Evolutionary conservation across 164 flowering plant species (phyloP).

Genomic region (Stephania cephalantha): DNA sequence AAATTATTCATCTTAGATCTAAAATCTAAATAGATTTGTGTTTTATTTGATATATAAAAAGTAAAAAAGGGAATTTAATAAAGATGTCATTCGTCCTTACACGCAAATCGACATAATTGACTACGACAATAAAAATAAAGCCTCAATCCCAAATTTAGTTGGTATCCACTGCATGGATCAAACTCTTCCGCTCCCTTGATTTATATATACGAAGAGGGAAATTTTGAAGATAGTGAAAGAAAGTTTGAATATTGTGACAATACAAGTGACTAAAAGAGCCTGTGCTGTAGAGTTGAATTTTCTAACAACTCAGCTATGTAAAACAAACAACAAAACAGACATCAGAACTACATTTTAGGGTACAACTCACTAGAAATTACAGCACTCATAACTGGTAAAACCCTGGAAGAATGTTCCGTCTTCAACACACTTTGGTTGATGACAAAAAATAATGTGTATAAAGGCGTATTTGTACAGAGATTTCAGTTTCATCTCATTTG

Average conservation of each 20-base stretch:
- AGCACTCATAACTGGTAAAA: slow-evolving; percentile 1
- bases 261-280: background rate
- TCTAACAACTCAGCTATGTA: background rate
- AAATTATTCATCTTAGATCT: too few species aligned
- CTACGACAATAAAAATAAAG: too few species aligned
- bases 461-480: background rate
- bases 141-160: too few species aligned
- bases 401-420: background rate
- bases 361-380: background rate
- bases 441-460: background rate
- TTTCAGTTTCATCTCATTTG: slow-evolving; percentile 6
- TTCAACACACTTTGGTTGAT: background rate
- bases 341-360: background rate
- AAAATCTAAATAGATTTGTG: too few species aligned
- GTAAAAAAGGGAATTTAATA: too few species aligned
- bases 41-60: too few species aligned
- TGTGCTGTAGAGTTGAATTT: background rate
- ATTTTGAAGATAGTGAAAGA: background rate
- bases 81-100: too few species aligned
- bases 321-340: slow-evolving; percentile 4
- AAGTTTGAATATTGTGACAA: background rate
- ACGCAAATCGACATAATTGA: too few species aligned
- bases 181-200: background rate
- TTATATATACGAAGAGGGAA: background rate
- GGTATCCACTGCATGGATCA: too few species aligned